Conservation (phyloP, 179 eudicot species). For the Gypsophila paniculata region DNA sequence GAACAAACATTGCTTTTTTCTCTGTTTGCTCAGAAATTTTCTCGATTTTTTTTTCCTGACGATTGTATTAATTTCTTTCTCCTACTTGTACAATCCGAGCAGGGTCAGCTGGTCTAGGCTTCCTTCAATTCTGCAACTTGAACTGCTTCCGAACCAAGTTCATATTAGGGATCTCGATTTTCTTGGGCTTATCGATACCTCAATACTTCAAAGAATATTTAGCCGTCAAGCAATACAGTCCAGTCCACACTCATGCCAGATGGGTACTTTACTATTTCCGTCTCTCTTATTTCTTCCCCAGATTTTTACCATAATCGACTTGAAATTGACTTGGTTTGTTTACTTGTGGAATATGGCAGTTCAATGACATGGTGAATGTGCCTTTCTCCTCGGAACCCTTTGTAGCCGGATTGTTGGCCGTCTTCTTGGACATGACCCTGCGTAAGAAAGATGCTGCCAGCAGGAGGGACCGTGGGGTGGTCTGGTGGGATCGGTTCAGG, state of each 20-base stretch:
- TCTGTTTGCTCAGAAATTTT: neutral
- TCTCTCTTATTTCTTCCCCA: neutral
- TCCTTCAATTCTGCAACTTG: conserved; percentile 88
- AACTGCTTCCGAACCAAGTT: conserved; percentile 87
- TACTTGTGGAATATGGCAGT: conserved; percentile 32
- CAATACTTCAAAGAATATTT: conserved; percentile 85
- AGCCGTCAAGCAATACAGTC: conserved; percentile 62
- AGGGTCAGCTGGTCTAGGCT: conserved; percentile 85
- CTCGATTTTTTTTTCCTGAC: no score
- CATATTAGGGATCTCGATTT: conserved; percentile 76
- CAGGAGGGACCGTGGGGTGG: conserved; percentile 65
- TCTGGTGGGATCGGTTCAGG: conserved; percentile 74
- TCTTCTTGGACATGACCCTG: conserved; percentile 60
- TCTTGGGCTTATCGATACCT: conserved; percentile 90
- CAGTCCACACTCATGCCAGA: conserved; percentile 80
- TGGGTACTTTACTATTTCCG: conserved; percentile 52
- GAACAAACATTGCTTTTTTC: neutral
- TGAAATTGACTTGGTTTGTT: conserved; percentile 1
- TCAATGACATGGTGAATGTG: conserved; percentile 74
- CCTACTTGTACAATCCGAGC: conserved; percentile 14
- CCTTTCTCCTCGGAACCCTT: conserved; percentile 85
- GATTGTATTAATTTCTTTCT: neutral
- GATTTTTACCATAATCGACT: neutral
- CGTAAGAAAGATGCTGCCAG: conserved; percentile 39
- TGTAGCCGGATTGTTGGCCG: conserved; percentile 67